Evolutionary conservation across 176 grass and related monocot species (phyloP).

Genomic region (Pontederia paniculata): DNA sequence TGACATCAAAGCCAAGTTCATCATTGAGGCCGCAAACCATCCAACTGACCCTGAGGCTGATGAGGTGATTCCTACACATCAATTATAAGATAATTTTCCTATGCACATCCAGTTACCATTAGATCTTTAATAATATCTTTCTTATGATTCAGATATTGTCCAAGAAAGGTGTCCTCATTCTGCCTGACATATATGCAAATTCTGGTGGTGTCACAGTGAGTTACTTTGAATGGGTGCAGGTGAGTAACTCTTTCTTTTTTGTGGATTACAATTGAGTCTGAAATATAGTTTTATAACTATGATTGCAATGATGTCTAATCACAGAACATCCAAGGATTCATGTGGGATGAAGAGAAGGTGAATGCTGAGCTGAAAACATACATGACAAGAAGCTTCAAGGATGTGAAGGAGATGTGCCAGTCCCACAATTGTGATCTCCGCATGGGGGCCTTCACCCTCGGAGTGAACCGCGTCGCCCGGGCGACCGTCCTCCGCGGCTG

Average conservation of each 20-base stretch:
- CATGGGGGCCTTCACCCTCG: slow-evolving; percentile 94
- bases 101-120: not conserved
- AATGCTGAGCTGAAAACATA: slow-evolving; percentile 96
- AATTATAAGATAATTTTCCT: no score
- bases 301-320: not conserved
- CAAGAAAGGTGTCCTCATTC: slow-evolving; percentile 73
- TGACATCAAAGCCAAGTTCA: slow-evolving; percentile 81
- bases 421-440: slow-evolving; percentile 72
- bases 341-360: slow-evolving; percentile 97
- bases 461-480: slow-evolving; percentile 83
- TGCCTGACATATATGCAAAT: slow-evolving; percentile 96
- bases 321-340: slow-evolving; percentile 98
- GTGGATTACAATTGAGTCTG: not conserved
- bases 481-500: slow-evolving; percentile 89
- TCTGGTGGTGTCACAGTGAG: slow-evolving; percentile 91
- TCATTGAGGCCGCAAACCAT: slow-evolving; percentile 96
- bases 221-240: slow-evolving; percentile 99
- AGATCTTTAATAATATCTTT: not conserved
- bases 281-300: not conserved
- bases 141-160: slow-evolving; percentile 46
- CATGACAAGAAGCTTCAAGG: slow-evolving; percentile 62
- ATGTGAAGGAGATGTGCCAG: slow-evolving; percentile 86
- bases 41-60: slow-evolving; percentile 96
- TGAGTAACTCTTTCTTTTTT: slow-evolving; percentile 20
- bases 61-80: slow-evolving; percentile 39